Conservation (phyloP, 257 asterid species). For the Scutellaria barbata region DNA sequence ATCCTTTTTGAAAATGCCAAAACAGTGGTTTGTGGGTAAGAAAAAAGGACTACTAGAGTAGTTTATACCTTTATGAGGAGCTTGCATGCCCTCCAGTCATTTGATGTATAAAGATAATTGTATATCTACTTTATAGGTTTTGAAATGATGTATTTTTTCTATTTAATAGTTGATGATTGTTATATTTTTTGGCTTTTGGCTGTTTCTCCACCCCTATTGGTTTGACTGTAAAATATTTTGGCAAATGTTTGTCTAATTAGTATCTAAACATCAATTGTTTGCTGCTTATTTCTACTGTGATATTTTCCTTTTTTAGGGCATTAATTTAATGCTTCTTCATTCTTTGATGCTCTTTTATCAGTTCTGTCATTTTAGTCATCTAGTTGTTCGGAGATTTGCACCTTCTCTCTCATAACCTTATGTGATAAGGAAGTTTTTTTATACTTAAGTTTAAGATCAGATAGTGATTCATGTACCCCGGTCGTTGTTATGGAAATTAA, state of each 20-base stretch:
- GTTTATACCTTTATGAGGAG: conserved; percentile 35
- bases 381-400: no score
- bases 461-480: no score
- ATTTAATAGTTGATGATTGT: conserved; percentile 28
- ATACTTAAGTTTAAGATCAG: no score
- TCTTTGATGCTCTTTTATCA: no score
- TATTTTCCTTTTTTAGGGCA: no score
- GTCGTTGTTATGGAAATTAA: no score
- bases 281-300: no score
- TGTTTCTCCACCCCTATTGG: not conserved
- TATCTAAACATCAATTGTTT: no score
- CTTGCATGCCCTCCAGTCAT: conserved; percentile 27
- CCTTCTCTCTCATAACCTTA: no score
- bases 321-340: no score
- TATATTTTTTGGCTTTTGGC: conserved; percentile 21
- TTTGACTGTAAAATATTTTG: conserved; percentile 9
- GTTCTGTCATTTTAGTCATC: no score
- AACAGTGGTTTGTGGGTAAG: conserved; percentile 16
- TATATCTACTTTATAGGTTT: conserved; percentile 30
- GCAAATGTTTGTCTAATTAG: not conserved
- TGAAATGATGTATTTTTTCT: conserved; percentile 17
- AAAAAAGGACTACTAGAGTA: conserved; percentile 32
- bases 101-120: conserved; percentile 35
- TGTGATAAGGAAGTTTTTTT: no score
- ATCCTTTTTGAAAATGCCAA: conserved; percentile 29